Conservation (phyloP, 2,329 filamentous ascomycete species). For the Thelonectria blattea region DNA sequence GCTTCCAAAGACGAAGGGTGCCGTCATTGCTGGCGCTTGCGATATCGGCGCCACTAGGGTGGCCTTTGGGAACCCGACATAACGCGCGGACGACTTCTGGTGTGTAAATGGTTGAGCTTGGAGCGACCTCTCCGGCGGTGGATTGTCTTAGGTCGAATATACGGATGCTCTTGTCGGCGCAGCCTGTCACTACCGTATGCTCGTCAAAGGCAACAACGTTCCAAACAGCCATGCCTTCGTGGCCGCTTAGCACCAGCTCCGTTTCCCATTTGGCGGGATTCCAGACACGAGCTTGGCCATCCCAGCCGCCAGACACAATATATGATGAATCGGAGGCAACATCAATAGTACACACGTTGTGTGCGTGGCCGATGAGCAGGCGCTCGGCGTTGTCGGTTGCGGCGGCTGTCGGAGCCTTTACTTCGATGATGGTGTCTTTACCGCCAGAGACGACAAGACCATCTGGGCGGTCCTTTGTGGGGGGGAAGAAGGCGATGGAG, state of each 20-base stretch:
- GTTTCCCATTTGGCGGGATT: constrained; percentile 83
- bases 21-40: constrained; percentile 95
- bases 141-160: constrained; percentile 75
- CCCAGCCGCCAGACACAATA: constrained; percentile 93
- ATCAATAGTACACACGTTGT: constrained; percentile 89
- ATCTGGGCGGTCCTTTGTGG: constrained; percentile 71
- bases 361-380: constrained; percentile 81
- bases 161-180: constrained; percentile 87
- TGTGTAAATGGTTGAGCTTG: constrained; percentile 64
- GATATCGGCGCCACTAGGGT: constrained; percentile 87
- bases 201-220: constrained; percentile 85
- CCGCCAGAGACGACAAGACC: constrained; percentile 88
- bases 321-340: constrained; percentile 73
- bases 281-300: constrained; percentile 88
- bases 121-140: constrained; percentile 60
- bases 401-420: constrained; percentile 72
- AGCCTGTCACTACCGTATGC: constrained; percentile 85
- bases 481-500: constrained; percentile 76
- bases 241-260: constrained; percentile 72
- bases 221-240: constrained; percentile 82
- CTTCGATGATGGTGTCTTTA: constrained; percentile 91
- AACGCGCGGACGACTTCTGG: constrained; percentile 88
- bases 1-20: constrained; percentile 83
- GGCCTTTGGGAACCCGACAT: constrained; percentile 75
- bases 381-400: constrained; percentile 81